Evolutionary conservation across 352 stramenopile species (phyloP).

Genomic region (Pythium sp.): DNA sequence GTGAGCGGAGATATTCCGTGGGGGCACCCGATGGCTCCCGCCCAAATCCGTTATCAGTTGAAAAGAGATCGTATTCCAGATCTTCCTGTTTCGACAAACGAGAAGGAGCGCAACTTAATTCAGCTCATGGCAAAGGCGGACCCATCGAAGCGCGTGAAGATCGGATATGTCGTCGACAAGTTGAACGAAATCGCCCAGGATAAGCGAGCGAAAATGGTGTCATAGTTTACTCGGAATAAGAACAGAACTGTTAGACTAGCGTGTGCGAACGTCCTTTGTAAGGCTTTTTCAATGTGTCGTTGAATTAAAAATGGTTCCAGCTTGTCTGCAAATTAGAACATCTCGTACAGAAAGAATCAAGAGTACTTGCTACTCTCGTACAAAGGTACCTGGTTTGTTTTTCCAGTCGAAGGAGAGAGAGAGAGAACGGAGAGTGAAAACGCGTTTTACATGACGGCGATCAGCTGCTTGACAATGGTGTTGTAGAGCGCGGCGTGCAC

Average conservation of each 20-base stretch:
- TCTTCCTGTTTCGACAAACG: background rate
- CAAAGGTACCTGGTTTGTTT: background rate
- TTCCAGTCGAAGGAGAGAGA: background rate
- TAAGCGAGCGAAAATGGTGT: background rate
- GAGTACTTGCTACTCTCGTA: background rate
- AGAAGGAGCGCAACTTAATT: background rate
- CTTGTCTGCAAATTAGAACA: background rate
- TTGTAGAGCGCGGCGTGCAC: conserved; percentile 72
- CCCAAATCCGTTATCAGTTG: background rate
- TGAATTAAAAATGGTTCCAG: background rate
- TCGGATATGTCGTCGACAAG: background rate
- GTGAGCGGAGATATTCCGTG: background rate
- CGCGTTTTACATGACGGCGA: conserved; percentile 23
- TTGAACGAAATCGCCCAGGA: background rate
- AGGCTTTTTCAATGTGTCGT: background rate
- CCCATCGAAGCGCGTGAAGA: background rate
- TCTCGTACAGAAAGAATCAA: background rate
- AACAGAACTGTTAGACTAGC: background rate
- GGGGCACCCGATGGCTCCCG: background rate
- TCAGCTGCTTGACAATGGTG: conserved; percentile 40
- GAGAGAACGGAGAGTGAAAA: background rate
- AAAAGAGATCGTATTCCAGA: background rate
- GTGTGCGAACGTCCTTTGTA: background rate
- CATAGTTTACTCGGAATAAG: background rate
- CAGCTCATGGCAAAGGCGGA: background rate